Evolutionary conservation across 78 protist species (phyloP), one percentile per base, ranked within the genome.

Genomic region (Chrysochromulina parva): DNA sequence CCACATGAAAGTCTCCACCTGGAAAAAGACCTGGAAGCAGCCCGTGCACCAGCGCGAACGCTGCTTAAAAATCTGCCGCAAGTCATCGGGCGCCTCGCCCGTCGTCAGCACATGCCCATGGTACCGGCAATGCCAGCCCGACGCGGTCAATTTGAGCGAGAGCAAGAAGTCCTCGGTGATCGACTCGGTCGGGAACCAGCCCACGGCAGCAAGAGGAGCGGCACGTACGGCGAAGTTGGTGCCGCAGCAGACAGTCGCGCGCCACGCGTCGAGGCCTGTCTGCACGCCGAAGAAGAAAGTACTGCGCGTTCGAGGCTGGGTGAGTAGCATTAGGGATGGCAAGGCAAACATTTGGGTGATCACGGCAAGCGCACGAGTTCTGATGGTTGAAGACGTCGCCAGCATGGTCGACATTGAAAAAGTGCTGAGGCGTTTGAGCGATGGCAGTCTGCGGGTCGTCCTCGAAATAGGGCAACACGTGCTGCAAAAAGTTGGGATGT

Each of bases 171-270:
- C 78, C 50, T 69, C 78, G 50, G 78, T 69, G 78, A 69, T 69
- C 54, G 78, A 69, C 78, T 69, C 78, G 78, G 78, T 69, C n/a
- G 78, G 78, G 10, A 69, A 69, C 78, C 78, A 69, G 50, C 78
- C 78, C 14, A 69, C 78, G 78, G 78, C 78, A 9, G 78, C 38
- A 14, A 69, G 50, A 1, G 78, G n/a, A 50, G 78, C 3, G 48
- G 78, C 78, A 28, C 78, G 78, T 9, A 69, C 78, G 16, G 48
- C 14, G 48, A 69, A 69, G 78, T 69, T 69, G 53, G 78, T 69
- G 54, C 78, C 78, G 78, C 78, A 69, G 50, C 78, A 69, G 20
- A 69, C 78, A n/a, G 78, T 69, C 6, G 78, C 78, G 26, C 78
- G 78, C 78, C 78, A 69, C 11, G 78, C 78, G 14, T 69, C 78